Evolutionary conservation across 129 eudicot species (phyloP).

Genomic region (Tanacetum coccineum): DNA sequence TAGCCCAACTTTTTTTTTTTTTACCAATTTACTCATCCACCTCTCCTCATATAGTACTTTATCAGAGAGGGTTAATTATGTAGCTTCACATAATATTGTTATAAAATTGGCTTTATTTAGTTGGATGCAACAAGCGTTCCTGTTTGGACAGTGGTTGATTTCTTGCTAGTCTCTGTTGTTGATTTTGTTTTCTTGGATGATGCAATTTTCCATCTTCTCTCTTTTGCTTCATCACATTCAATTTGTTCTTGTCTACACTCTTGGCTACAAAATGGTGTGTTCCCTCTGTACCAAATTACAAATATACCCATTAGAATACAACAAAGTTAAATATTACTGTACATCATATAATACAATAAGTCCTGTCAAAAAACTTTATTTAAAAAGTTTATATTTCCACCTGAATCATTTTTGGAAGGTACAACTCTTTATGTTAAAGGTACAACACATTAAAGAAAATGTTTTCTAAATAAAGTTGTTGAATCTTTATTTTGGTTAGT

Average conservation of each 20-base stretch:
- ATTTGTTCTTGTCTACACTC: slow-evolving; percentile 96
- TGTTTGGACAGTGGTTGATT: slow-evolving; percentile 54
- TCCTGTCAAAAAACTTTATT: neutral
- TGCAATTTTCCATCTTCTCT: slow-evolving; percentile 53
- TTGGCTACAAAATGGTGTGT: slow-evolving; percentile 91
- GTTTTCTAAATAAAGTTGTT: neutral
- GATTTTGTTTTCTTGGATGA: slow-evolving; percentile 57
- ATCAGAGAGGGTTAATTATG: slow-evolving; percentile 35
- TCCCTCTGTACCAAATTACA: slow-evolving; percentile 55
- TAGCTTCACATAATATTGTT: slow-evolving; percentile 21
- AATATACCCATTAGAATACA: slow-evolving; percentile 31
- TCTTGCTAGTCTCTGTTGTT: slow-evolving; percentile 41
- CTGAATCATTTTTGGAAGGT: neutral
- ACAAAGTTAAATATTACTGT: neutral
- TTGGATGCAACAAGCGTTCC: slow-evolving; percentile 64
- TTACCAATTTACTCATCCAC: slow-evolving; percentile 23
- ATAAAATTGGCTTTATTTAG: slow-evolving; percentile 14
- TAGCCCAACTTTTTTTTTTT: neutral
- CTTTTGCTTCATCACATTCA: slow-evolving; percentile 74
- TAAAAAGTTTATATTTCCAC: neutral
- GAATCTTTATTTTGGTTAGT: neutral
- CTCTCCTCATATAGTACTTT: slow-evolving; percentile 27
- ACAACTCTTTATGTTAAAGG: slow-evolving; percentile 8
- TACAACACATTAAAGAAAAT: slow-evolving; percentile 3
- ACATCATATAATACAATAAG: neutral